Conservation (phyloP, 2,329 filamentous ascomycete genomes). For the Pseudocercospora fuligena region DNA sequence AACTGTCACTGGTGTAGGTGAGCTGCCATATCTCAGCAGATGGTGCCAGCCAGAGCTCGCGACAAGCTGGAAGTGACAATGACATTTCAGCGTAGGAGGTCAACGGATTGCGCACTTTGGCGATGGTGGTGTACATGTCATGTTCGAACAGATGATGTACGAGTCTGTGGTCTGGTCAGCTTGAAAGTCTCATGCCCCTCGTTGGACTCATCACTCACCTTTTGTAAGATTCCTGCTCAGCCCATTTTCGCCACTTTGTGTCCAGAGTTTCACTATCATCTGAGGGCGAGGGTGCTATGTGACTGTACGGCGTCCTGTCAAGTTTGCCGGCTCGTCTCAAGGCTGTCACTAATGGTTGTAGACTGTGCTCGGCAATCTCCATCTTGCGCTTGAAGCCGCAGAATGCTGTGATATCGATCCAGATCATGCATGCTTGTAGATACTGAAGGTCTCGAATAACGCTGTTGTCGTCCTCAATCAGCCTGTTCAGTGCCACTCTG, state of each 20-base stretch:
- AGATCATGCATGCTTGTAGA: conserved; percentile 32
- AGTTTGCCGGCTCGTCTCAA: conserved; percentile 29
- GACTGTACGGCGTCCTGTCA: conserved; percentile 26
- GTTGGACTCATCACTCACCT: neutral
- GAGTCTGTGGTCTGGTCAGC: conserved; percentile 13
- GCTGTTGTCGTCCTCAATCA: conserved; percentile 40
- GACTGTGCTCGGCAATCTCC: conserved; percentile 30
- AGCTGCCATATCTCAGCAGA: conserved; percentile 26
- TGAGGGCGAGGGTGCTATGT: conserved; percentile 1
- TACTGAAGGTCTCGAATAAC: conserved; percentile 32
- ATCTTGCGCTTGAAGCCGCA: conserved; percentile 29
- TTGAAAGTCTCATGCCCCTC: neutral
- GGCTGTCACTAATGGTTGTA: conserved; percentile 31
- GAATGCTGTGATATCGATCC: conserved; percentile 28
- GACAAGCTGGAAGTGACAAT: conserved; percentile 26
- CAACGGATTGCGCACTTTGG: conserved; percentile 29
- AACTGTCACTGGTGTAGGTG: neutral
- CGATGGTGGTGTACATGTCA: conserved; percentile 28
- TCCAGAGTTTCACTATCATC: conserved; percentile 18
- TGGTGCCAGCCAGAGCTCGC: conserved; percentile 27
- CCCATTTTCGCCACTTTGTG: conserved; percentile 26
- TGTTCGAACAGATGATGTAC: conserved; percentile 32
- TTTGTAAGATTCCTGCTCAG: conserved; percentile 28
- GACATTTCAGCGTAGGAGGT: conserved; percentile 30
- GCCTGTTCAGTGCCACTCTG: conserved; percentile 36